Percentiles rank a stretch among this genome's conserved stretches.
Evolutionary conservation across 75 land plant species (phyloP).

Genomic region (Gnetum montanum): DNA sequence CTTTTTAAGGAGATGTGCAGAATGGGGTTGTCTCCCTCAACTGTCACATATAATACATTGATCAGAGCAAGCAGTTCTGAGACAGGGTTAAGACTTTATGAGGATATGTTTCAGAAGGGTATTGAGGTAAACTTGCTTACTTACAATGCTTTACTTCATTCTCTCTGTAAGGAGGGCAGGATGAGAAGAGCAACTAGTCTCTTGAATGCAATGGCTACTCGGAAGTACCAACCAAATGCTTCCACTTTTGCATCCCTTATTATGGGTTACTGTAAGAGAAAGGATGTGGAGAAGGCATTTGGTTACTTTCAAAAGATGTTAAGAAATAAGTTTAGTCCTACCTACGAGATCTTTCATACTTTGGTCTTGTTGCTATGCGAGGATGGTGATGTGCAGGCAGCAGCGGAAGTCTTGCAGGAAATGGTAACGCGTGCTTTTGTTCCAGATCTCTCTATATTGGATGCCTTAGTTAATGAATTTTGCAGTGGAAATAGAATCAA

Average conservation of each 20-base stretch:
- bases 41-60: slow-evolving; percentile 50
- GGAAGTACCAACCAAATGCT: slow-evolving; percentile 29
- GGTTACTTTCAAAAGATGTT: slow-evolving; percentile 44
- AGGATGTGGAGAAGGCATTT: slow-evolving; percentile 43
- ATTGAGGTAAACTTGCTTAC: slow-evolving; percentile 40
- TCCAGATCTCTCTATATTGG: slow-evolving; percentile 18
- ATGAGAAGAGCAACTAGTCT: slow-evolving; percentile 41
- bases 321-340: slow-evolving; percentile 25
- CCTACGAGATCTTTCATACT: slow-evolving; percentile 18
- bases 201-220: slow-evolving; percentile 31
- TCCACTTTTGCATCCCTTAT: slow-evolving; percentile 54
- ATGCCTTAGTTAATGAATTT: slow-evolving; percentile 25
- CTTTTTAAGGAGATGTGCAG: slow-evolving; percentile 44
- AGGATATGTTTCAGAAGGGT: slow-evolving; percentile 44
- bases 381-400: slow-evolving; percentile 48
- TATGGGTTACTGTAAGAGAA: slow-evolving; percentile 42
- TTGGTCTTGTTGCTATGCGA: slow-evolving; percentile 34
- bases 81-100: slow-evolving; percentile 33
- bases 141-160: slow-evolving; percentile 48
- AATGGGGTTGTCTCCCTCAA: slow-evolving; percentile 23
- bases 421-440: slow-evolving; percentile 31
- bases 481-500: slow-evolving; percentile 16
- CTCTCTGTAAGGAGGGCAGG: slow-evolving; percentile 59
- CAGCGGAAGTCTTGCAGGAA: slow-evolving; percentile 28
- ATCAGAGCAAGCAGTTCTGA: slow-evolving; percentile 44